Base-by-base conservation (phyloP, 768 basidiomycete genomes). In the Pisolithus albus region DNA sequence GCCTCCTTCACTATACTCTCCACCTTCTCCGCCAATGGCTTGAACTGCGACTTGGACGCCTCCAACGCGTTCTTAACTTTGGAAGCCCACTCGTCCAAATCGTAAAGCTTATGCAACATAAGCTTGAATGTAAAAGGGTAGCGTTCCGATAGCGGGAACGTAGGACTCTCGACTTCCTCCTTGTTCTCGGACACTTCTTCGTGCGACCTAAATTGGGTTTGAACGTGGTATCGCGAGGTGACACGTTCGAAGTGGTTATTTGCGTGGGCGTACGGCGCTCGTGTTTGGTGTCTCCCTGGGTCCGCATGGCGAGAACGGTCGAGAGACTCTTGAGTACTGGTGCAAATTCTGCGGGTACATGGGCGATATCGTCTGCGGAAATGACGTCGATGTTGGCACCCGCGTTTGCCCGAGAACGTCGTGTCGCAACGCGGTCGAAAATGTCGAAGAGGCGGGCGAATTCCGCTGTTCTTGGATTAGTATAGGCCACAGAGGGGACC, bases 61-160 rank as follows among this genome's bases (percentile, higher is more conserved):
- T 78, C 74, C 61, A 83, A 59, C 19, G 76, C 72, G 21, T 73
- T 72, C 61, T 75, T 77, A 48, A 83, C 76, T 62, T 77, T 80
- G 56, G 70, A 69, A 1, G 67, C 72, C 80, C 82, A 85, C 49
- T 83, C 81, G 19, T 79, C 78, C 49, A 77, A 45, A 21, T 76
- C 71, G 64, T 85, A 85, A 10, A 84, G 70, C 61, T 81, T 79
- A 68, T 85, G 80, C 51, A 84, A 63, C 81, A 83, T 84, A 59
- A 80, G 71, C 58, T 77, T 79, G 72, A 84, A 85, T 32, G 79
- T 83, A 67, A 85, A 85, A 16, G 72, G 72, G 57, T 77, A 80
- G 47, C 69, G 66, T 55, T 58, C 53, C 0, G 34, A 56, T 5
- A 75, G 61, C 5, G 76, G 77, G 52, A 82, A 81, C 36, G 69